Conservation (phyloP, 164 flowering plant species). For the Vitis rotundifolia region DNA sequence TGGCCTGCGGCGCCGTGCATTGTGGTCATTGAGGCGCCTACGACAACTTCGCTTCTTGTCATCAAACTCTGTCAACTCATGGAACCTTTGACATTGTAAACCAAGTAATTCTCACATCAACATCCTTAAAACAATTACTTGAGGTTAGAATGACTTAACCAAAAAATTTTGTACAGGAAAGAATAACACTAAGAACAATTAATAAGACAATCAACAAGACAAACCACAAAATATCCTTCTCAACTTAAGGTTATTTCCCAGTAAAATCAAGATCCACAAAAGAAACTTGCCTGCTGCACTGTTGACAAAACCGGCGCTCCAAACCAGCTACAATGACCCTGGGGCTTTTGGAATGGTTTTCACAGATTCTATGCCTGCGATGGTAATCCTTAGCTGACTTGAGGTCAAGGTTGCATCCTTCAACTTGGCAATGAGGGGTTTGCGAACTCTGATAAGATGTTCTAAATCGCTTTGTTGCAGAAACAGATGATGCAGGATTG, state of each 20-base stretch:
- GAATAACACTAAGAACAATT: no score
- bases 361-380: constrained; percentile 82
- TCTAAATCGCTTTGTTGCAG: constrained; percentile 48
- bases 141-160: no score
- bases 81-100: constrained; percentile 58
- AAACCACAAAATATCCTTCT: no score
- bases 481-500: constrained; percentile 29
- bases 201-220: no score
- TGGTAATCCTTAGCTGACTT: constrained; percentile 79
- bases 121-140: no score
- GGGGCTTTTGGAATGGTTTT: constrained; percentile 69
- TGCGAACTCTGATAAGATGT: constrained; percentile 36
- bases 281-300: constrained; percentile 80
- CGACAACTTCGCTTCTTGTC: constrained; percentile 88
- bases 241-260: no score
- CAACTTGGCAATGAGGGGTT: constrained; percentile 66
- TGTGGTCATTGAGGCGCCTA: constrained; percentile 80
- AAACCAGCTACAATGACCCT: constrained; percentile 65
- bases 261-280: background rate
- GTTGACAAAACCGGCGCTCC: constrained; percentile 89
- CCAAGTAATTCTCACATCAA: background rate
- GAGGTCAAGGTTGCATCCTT: constrained; percentile 80
- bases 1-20: constrained; percentile 90
- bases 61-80: constrained; percentile 71
- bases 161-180: no score